Conservation (phyloP, 2,329 filamentous ascomycete genomes). For the Xylariaceae sp. region DNA sequence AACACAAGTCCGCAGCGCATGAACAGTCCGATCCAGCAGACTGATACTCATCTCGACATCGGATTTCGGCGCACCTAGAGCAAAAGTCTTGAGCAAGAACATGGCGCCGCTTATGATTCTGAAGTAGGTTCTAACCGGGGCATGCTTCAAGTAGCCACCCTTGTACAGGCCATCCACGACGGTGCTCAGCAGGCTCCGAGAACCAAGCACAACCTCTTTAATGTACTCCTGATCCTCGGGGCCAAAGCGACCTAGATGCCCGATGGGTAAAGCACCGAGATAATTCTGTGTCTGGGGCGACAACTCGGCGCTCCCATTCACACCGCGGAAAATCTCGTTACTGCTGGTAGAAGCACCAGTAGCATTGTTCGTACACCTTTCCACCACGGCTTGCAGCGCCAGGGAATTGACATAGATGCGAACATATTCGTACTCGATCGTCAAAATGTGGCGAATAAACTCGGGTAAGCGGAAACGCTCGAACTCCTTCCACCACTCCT, state of each 20-base stretch:
- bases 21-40: slow-evolving; percentile 70
- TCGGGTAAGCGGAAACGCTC: slow-evolving; percentile 68
- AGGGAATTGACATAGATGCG: slow-evolving; percentile 93
- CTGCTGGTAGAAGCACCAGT: slow-evolving; percentile 36
- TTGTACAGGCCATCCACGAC: slow-evolving; percentile 75
- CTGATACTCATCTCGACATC: slow-evolving; percentile 73
- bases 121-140: slow-evolving; percentile 80
- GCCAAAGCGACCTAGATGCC: slow-evolving; percentile 60
- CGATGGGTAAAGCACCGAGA: slow-evolving; percentile 60
- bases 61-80: slow-evolving; percentile 71
- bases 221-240: slow-evolving; percentile 68
- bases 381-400: slow-evolving; percentile 89
- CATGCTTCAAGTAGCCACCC: slow-evolving; percentile 73
- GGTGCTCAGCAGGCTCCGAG: slow-evolving; percentile 69
- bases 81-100: slow-evolving; percentile 81
- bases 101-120: slow-evolving; percentile 82
- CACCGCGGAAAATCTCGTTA: slow-evolving; percentile 32
- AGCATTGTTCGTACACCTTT: slow-evolving; percentile 79
- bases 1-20: slow-evolving; percentile 70
- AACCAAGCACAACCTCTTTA: slow-evolving; percentile 72
- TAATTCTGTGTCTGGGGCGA: slow-evolving; percentile 64
- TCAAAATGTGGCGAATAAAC: slow-evolving; percentile 71
- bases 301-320: slow-evolving; percentile 41
- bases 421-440: slow-evolving; percentile 94
- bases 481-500: slow-evolving; percentile 77